phyloP scores from a whole-genome alignment of 2,329 filamentous ascomycete species.

The Dactylellina parvicollis region DNA sequence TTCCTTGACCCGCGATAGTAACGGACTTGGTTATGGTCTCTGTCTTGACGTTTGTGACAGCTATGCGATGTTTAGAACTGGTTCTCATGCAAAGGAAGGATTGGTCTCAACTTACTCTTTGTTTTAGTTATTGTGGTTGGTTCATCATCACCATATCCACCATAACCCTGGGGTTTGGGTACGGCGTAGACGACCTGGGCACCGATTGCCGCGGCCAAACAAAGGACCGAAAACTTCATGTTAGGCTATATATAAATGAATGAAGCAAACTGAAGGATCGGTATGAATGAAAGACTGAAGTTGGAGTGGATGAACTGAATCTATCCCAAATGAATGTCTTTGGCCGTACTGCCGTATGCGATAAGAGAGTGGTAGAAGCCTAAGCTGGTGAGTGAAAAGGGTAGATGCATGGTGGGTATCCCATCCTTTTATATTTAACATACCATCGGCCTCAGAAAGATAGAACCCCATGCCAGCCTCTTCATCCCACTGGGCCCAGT shows the following conservation, averaged over 20 bases:
- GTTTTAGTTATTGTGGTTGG: constrained; percentile 13
- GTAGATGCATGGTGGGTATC: constrained; percentile 12
- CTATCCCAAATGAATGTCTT: constrained; percentile 24
- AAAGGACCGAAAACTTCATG: constrained; percentile 46
- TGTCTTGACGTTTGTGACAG: not conserved
- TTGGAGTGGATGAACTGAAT: constrained; percentile 31
- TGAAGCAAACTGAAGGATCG: constrained; percentile 4
- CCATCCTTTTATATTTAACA: constrained; percentile 40
- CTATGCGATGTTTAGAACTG: not conserved
- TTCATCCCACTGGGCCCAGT: constrained; percentile 6
- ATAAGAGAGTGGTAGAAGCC: constrained; percentile 28
- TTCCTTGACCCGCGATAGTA: not conserved
- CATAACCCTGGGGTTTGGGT: constrained; percentile 6
- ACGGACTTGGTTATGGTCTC: not conserved
- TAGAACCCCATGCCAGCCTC: not conserved
- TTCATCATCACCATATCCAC: not conserved
- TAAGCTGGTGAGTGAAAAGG: constrained; percentile 36
- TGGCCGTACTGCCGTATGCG: constrained; percentile 24
- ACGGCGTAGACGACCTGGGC: constrained; percentile 34
- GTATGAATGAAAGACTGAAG: constrained; percentile 26
- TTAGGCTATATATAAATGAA: constrained; percentile 24
- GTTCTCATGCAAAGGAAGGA: not conserved
- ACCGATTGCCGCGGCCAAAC: constrained; percentile 16
- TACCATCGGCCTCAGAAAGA: not conserved
- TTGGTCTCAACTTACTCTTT: not conserved